Conservation (phyloP, 202 grass and related monocot genomes). For the Schoenoplectus tabernaemontani region DNA sequence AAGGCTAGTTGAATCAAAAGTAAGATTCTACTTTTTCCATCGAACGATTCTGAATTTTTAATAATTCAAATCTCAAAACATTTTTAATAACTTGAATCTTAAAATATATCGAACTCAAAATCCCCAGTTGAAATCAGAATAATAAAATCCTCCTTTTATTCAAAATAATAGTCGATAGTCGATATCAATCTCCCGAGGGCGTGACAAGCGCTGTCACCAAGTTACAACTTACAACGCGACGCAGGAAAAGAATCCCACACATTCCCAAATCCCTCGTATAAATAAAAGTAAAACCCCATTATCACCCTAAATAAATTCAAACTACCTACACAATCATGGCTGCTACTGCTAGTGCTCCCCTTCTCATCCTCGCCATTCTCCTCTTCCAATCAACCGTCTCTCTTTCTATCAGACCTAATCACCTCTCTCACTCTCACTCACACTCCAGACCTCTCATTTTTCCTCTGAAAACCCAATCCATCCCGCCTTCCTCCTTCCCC, state of each 20-base stretch:
- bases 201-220: background rate
- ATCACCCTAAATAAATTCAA: slow-evolving; percentile 1
- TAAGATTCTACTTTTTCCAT: too few species aligned
- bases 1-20: too few species aligned
- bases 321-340: slow-evolving; percentile 17
- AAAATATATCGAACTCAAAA: too few species aligned
- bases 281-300: slow-evolving; percentile 14
- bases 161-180: too few species aligned
- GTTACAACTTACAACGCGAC: background rate
- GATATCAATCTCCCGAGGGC: too few species aligned
- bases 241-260: too few species aligned
- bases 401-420: slow-evolving; percentile 27
- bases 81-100: too few species aligned
- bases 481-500: slow-evolving; percentile 35
- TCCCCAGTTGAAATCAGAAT: too few species aligned
- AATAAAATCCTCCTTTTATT: too few species aligned
- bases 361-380: background rate
- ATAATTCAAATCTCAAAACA: too few species aligned
- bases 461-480: slow-evolving; percentile 37
- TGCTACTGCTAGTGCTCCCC: background rate
- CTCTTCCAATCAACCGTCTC: background rate
- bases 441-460: slow-evolving; percentile 38
- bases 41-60: too few species aligned
- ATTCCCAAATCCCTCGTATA: slow-evolving; percentile 1
- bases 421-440: slow-evolving; percentile 21